Evolutionary conservation across 2,329 filamentous ascomycete species (phyloP), one percentile per base, ranked within the genome.

Genomic region (Neoarthrinium moseri): DNA sequence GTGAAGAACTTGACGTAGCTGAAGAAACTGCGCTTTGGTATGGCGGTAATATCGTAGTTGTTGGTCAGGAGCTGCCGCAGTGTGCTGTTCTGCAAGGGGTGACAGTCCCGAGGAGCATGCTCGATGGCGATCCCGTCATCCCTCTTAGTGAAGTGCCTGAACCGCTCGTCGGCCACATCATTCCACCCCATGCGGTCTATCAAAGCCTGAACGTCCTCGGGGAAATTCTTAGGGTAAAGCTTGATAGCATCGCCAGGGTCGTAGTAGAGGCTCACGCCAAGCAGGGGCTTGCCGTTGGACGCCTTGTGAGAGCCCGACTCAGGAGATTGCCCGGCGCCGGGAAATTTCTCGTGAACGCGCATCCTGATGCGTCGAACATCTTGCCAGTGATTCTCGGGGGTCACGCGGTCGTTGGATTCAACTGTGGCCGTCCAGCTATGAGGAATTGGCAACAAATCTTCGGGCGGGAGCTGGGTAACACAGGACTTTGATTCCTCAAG

Each of bases 21-120:
- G 60, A 99, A 90, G 70, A 99, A 96, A 2, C 82, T 86, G 30
- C 94, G 86, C 3, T 88, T 86, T 0, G 94, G 94, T 37, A 97
- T 92, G 3, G 90, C 85, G 47, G 86, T 91, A 53, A 99, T 86
- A 65, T 99, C 94, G 15, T 97, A 75, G 56, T 91, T 88, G 61
- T 95, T 84, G 3, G 83, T 84, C 5, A 99, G 73, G 1, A 99
- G 78, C 33, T 80, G 75, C 22, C 92, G 82, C 2, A 97, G 67
- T 0, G 91, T 95, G 55, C 61, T 68, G 51, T 60, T 59, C 47
- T 66, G 49, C 4, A 74, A 57, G 50, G 69, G 56, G 58, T 66
- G 61, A 49, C 60, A 64, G 30, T 56, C 54, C 40, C 41, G 60
- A 6, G 56, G 58, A 54, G 42, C 45, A 18, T 47, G 30, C 26